phyloP scores from a whole-genome alignment of 169 alveolate genomes.

The Plasmodium knowlesi region DNA sequence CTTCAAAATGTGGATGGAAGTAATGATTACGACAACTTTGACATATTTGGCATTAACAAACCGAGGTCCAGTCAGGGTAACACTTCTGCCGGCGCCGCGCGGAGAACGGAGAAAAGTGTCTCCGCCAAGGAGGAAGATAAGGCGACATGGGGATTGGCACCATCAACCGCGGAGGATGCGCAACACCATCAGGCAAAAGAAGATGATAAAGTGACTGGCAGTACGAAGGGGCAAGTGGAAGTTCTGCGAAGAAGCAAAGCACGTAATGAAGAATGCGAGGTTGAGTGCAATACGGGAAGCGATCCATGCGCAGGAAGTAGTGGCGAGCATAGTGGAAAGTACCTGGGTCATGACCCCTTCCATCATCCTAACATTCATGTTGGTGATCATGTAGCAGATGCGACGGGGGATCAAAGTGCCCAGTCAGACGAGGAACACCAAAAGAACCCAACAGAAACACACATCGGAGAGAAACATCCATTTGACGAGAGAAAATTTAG shows the following conservation, averaged over 20 bases:
- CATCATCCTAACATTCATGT: not conserved
- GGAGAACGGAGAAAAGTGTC: not conserved
- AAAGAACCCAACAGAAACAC: not conserved
- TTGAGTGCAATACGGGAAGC: not conserved
- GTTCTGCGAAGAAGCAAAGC: not conserved
- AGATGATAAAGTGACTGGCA: not conserved
- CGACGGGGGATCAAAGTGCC: not conserved
- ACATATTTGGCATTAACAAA: slow-evolving; percentile 33
- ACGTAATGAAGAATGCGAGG: not conserved
- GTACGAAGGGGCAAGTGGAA: not conserved
- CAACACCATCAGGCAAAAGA: not conserved
- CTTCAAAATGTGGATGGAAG: slow-evolving; percentile 6
- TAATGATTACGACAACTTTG: not conserved
- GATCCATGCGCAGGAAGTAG: not conserved
- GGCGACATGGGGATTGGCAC: not conserved
- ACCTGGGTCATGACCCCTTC: too few species aligned
- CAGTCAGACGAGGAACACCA: not conserved
- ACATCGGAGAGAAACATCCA: not conserved
- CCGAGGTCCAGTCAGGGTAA: not conserved
- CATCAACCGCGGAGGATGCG: not conserved
- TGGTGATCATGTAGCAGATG: not conserved
- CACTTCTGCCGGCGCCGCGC: not conserved
- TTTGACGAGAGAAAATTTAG: slow-evolving; percentile 37
- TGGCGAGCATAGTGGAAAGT: not conserved
- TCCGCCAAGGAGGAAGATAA: not conserved